These are phyloP conservation scores for Peterozyma xylosa DNA, from an alignment of 805 yeast species.

Conservation along the genomic window DNA sequence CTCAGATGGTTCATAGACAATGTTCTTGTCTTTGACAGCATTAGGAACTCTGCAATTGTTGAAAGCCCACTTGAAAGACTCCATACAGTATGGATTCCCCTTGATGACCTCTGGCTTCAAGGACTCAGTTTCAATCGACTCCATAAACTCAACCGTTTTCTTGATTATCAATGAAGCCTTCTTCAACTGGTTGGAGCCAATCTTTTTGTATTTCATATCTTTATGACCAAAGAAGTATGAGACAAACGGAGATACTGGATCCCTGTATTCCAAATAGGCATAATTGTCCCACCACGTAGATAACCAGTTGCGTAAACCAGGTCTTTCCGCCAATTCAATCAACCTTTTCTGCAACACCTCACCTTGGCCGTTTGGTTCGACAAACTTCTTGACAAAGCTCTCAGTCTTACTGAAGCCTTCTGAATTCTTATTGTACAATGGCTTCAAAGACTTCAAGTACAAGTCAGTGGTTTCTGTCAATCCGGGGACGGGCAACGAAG, in stretches of 20 bases:
- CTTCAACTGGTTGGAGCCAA: slow-evolving; percentile 56
- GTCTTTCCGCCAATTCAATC: slow-evolving; percentile 43
- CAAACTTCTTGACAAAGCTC: slow-evolving; percentile 57
- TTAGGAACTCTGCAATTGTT: slow-evolving; percentile 82
- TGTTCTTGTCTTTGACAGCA: slow-evolving; percentile 54
- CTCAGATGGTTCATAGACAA: slow-evolving; percentile 29
- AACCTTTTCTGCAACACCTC: slow-evolving; percentile 64
- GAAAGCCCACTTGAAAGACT: slow-evolving; percentile 85
- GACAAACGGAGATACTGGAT: slow-evolving; percentile 91
- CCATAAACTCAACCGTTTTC: slow-evolving; percentile 62
- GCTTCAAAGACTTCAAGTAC: slow-evolving; percentile 68
- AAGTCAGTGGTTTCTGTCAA: slow-evolving; percentile 60
- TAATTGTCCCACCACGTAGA: slow-evolving; percentile 90
- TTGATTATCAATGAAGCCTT: slow-evolving; percentile 73
- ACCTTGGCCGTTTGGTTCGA: slow-evolving; percentile 54
- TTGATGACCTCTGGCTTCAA: slow-evolving; percentile 76
- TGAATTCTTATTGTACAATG: slow-evolving; percentile 48
- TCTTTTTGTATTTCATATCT: slow-evolving; percentile 42
- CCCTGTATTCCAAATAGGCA: slow-evolving; percentile 85
- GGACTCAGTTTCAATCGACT: slow-evolving; percentile 58
- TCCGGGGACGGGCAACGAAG: slow-evolving; percentile 82
- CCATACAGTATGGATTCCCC: slow-evolving; percentile 89
- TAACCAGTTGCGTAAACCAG: slow-evolving; percentile 75
- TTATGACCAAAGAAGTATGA: slow-evolving; percentile 85
- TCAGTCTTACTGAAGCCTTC: slow-evolving; percentile 39